These are phyloP conservation scores for Groenewaldozyma sp. DNA, from an alignment of 1,139 yeast genomes.

Conservation along the genomic window DNA sequence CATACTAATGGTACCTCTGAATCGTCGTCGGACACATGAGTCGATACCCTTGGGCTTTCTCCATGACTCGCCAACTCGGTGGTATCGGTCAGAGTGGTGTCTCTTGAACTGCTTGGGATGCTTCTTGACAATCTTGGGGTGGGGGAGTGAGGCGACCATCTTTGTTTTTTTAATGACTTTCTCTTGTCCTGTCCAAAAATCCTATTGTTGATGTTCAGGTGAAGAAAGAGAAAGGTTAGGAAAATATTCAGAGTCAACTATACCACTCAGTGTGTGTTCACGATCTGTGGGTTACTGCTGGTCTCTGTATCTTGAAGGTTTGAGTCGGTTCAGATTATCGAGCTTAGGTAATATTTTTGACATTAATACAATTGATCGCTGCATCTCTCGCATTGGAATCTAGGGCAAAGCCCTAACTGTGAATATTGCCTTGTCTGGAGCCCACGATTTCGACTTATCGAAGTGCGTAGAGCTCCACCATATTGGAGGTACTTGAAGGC, in stretches of 20 bases:
- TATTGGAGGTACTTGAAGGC: too few relatives aligned
- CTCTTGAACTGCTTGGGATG: constrained; percentile 94
- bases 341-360: too few relatives aligned
- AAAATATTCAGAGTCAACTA: background rate
- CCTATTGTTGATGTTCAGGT: constrained; percentile 5
- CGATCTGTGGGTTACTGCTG: too few relatives aligned
- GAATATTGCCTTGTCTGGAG: too few relatives aligned
- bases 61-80: constrained; percentile 98
- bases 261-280: too few relatives aligned
- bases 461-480: too few relatives aligned
- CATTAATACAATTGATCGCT: too few relatives aligned
- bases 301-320: too few relatives aligned
- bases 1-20: constrained; percentile 98
- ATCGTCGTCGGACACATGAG: constrained; percentile 99
- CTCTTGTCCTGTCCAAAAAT: background rate
- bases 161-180: constrained; percentile 10
- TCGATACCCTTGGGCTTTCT: constrained; percentile 99
- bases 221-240: constrained; percentile 3
- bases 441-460: too few relatives aligned
- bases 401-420: too few relatives aligned
- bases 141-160: constrained; percentile 97
- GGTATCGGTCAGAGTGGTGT: constrained; percentile 99
- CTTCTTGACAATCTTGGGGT: constrained; percentile 99
- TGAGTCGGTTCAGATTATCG: too few relatives aligned
- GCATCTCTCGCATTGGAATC: too few relatives aligned